These are phyloP conservation scores for Mucuna pruriens DNA, from an alignment of 306 rosid species.

Conservation along the genomic window DNA sequence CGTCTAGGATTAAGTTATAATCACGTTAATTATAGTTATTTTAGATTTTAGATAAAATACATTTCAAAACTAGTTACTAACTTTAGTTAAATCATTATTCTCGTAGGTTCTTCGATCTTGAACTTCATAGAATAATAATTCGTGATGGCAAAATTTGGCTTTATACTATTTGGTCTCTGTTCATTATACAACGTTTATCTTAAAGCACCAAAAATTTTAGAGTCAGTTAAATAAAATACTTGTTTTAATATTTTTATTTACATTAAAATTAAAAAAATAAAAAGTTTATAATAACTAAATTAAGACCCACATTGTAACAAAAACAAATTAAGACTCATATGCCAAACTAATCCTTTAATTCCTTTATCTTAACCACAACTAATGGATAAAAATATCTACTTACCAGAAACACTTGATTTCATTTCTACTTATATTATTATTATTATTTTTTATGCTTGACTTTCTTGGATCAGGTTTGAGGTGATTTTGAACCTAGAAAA, in stretches of 20 bases:
- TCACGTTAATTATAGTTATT: neutral
- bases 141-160: neutral
- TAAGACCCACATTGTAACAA: no score
- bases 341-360: neutral
- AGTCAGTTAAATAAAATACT: neutral
- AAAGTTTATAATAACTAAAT: neutral
- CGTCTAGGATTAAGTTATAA: neutral
- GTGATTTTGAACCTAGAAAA: constrained; percentile 38
- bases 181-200: neutral
- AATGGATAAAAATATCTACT: neutral
- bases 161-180: neutral
- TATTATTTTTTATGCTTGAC: neutral
- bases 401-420: neutral
- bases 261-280: neutral
- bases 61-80: neutral
- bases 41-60: neutral
- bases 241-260: neutral
- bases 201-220: neutral
- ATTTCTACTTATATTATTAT: neutral
- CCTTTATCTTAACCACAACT: neutral
- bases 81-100: no score
- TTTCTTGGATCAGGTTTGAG: constrained; percentile 31
- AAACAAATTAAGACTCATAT: neutral
- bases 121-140: neutral
- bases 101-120: neutral